Evolutionary conservation across 805 yeast species (phyloP), one percentile per base, ranked within the genome.

Genomic region (Cephaloascus albidus): DNA sequence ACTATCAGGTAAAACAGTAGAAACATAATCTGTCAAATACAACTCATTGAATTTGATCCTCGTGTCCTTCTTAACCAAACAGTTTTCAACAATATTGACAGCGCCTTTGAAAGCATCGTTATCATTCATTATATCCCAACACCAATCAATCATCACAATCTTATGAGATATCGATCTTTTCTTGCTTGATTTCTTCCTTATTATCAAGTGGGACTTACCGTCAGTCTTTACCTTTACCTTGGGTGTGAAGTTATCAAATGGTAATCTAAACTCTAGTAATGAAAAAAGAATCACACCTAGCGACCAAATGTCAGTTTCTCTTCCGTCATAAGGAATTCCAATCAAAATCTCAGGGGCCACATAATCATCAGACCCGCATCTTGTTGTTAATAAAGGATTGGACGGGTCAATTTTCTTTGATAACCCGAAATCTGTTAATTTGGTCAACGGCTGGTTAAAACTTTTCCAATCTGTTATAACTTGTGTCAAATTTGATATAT

Each of bases 361-460:
- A 51, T 93, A 93, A 55, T 93, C 98, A 45, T 86, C 96, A 1
- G 96, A 85, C 0, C 99, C 98, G 58, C 98, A 93, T 44, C 97
- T 63, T 1, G 97, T 90, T 2, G 85, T 72, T 19, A 94, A 68
- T 41, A 81, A 49, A 19, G 87, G 84, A 46, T 74, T 65, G 1
- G 64, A 69, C 1, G 76, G 72, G 37, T 72, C 77, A 18, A 90
- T 71, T 37, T 69, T 64, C 49, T 87, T 80, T 10, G 95, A 81
- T 20, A 93, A 70, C 0, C 99, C 98, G 60, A 93, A 82, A 64
- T 93, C 99, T 0, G 95, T 81, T 26, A 88, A 57, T 14, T 77
- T 79, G 2, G 78, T 76, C 15, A 79, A 43, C 37, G 72, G 68
- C 3, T 42, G 42, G 39, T 52, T 52, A 36, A 16, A 38, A 44